Base-by-base conservation (phyloP, 306 rosid genomes). In the Acacia acuminata region DNA sequence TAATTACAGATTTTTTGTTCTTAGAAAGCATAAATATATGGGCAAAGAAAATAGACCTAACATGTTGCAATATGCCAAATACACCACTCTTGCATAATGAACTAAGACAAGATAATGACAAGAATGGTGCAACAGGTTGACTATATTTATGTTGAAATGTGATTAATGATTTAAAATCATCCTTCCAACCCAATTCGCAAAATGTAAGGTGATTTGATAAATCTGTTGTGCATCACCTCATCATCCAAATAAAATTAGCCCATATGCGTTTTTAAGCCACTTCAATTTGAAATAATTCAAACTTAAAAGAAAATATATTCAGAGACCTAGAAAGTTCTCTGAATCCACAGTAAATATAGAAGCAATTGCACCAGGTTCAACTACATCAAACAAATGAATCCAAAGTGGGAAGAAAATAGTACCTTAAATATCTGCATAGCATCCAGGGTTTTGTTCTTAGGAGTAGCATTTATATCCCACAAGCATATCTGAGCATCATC, bases 401-500 rank as follows among this genome's bases (percentile, higher is more conserved):
- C 20, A 34, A 75, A 40, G 69, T 6, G 48, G 22, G 30, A 47
- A 43, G n/a, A 25, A 48, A 50, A 60, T 4, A 24, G 22, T 32
- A 92, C 99, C 99, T 96, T 96, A 79, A 92, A 96, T 72, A 94
- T 96, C 56, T 94, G 96, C 85, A 78, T 86, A 22, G 98, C 97
- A 22, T 96, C 99, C 2, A 96, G 90, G 58, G 93, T 79, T 77
- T 87, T 89, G 88, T 91, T 92, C 78, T 96, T 94, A 14, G 98
- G 92, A 73, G 88, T 88, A 0, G 86, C 92, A 83, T 92, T 96
- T 70, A 94, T 91, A 87, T 96, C 99, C 99, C 99, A 96, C 84
- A 96, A 81, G 83, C 99, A 96, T 84, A 96, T 96, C 82, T 96
- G 99, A 56, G 99, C 98, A 91, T 96, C 99, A 82, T 96, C 99